Evolutionary conservation across 139 green algal genomes (phyloP).

Genomic region (Chlamydomonas eustigma): DNA sequence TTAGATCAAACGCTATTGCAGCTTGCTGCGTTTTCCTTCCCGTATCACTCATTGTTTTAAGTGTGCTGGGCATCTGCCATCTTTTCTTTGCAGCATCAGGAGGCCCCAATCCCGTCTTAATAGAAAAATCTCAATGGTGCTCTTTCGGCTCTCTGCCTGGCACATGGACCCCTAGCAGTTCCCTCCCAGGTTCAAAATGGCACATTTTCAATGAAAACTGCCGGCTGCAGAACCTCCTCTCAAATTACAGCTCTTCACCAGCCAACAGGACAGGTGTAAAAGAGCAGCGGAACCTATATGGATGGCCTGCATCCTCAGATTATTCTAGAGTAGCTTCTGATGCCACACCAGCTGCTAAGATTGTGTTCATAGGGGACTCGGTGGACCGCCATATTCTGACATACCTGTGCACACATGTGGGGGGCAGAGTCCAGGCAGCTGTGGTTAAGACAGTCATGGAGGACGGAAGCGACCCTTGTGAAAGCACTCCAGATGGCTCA

Average conservation of each 20-base stretch:
- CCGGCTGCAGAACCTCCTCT: not conserved
- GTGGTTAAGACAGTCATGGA: not conserved
- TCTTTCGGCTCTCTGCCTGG: not conserved
- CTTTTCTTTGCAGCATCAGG: no score
- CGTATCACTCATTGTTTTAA: no score
- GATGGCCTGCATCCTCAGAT: no score
- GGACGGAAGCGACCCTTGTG: not conserved
- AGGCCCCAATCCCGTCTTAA: no score
- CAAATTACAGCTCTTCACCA: not conserved
- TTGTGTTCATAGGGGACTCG: conserved; percentile 6
- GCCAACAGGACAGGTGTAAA: no score
- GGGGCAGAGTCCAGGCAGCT: not conserved
- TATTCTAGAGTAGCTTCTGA: no score
- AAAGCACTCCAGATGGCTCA: not conserved
- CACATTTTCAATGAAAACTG: not conserved
- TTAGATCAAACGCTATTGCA: no score
- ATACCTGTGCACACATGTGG: not conserved
- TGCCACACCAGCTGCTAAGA: no score
- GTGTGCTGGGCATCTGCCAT: no score
- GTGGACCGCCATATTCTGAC: conserved; percentile 4
- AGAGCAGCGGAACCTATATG: no score
- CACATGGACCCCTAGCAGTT: not conserved
- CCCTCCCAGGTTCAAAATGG: not conserved
- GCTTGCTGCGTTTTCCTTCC: no score
- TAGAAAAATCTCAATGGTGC: no score